Percentiles rank a stretch among this genome's conserved stretches.
These are phyloP conservation scores for Ambrosia trifida DNA, from an alignment of 129 eudicot genomes.

Conservation along the genomic window DNA sequence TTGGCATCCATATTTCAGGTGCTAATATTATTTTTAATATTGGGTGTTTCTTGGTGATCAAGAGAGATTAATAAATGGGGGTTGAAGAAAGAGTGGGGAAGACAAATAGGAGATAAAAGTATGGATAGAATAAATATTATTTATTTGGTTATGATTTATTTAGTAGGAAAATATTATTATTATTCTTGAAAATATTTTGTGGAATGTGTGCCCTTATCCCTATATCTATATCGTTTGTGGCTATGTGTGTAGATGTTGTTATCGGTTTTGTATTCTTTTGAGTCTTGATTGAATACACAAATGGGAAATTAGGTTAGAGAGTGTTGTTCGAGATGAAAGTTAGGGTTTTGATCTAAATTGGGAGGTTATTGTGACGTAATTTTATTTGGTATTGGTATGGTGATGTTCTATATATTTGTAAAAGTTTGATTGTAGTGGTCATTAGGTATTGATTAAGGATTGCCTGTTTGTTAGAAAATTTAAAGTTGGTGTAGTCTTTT, in stretches of 20 bases:
- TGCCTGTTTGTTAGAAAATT: too few relatives aligned
- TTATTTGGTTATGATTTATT: slow-evolving; percentile 32
- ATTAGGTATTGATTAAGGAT: too few relatives aligned
- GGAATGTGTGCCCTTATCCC: slow-evolving; percentile 57
- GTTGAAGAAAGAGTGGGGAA: slow-evolving; percentile 15
- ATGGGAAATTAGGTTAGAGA: slow-evolving; percentile 3
- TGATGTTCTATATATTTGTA: too few relatives aligned
- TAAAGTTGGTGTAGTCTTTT: too few relatives aligned
- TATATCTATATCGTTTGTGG: slow-evolving; percentile 43
- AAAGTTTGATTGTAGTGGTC: too few relatives aligned
- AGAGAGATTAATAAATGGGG: slow-evolving; percentile 32
- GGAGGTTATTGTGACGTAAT: too few relatives aligned
- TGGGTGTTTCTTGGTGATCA: slow-evolving; percentile 35
- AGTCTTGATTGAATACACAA: slow-evolving; percentile 26
- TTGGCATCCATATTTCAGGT: slow-evolving; percentile 43
- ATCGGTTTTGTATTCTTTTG: slow-evolving; percentile 29
- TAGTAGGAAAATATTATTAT: background rate
- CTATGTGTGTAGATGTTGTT: slow-evolving; percentile 26
- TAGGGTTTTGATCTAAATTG: background rate
- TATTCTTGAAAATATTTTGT: slow-evolving; percentile 23
- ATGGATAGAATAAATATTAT: slow-evolving; percentile 10
- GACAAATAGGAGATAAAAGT: slow-evolving; percentile 22
- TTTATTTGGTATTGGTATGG: too few relatives aligned
- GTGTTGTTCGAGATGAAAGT: background rate
- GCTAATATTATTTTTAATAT: background rate